phyloP scores from a whole-genome alignment of 106 monocot genomes.

The Acorus calamus region DNA sequence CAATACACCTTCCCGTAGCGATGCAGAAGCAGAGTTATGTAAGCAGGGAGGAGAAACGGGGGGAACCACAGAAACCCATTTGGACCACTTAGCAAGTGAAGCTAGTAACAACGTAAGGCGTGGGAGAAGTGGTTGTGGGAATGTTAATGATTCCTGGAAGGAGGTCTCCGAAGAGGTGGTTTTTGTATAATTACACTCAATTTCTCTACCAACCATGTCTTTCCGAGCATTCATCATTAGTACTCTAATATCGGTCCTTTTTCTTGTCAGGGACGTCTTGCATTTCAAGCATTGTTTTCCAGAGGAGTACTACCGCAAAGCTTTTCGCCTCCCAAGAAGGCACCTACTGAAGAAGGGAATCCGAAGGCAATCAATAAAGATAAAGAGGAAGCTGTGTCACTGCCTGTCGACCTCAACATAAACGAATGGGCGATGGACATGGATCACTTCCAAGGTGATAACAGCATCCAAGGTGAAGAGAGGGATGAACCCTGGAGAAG shows the following conservation, averaged over 20 bases:
- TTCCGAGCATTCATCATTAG: slow-evolving; percentile 4
- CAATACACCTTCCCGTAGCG: slow-evolving; percentile 76
- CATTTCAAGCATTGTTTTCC: slow-evolving; percentile 76
- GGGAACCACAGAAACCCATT: slow-evolving; percentile 8
- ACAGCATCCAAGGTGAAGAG: background rate
- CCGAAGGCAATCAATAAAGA: background rate
- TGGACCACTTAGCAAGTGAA: slow-evolving; percentile 20
- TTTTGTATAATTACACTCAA: background rate
- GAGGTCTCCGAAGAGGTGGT: slow-evolving; percentile 88
- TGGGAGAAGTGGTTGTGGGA: slow-evolving; percentile 23
- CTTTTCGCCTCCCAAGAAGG: slow-evolving; percentile 45
- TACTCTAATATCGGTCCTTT: slow-evolving; percentile 27
- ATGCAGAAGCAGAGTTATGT: slow-evolving; percentile 30
- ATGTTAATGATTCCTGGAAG: slow-evolving; percentile 59
- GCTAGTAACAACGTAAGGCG: slow-evolving; percentile 11
- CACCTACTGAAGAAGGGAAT: slow-evolving; percentile 4
- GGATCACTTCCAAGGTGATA: slow-evolving; percentile 1
- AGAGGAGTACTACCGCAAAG: slow-evolving; percentile 76
- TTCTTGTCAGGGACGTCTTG: slow-evolving; percentile 71
- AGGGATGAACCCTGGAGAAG: background rate
- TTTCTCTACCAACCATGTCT: background rate
- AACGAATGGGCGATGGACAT: slow-evolving; percentile 13
- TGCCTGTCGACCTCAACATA: slow-evolving; percentile 37
- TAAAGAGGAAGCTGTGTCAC: slow-evolving; percentile 11
- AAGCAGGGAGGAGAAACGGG: slow-evolving; percentile 24